Conservation (phyloP, 192 early-diverging fungal species). For the Geranomyces variabilis region DNA sequence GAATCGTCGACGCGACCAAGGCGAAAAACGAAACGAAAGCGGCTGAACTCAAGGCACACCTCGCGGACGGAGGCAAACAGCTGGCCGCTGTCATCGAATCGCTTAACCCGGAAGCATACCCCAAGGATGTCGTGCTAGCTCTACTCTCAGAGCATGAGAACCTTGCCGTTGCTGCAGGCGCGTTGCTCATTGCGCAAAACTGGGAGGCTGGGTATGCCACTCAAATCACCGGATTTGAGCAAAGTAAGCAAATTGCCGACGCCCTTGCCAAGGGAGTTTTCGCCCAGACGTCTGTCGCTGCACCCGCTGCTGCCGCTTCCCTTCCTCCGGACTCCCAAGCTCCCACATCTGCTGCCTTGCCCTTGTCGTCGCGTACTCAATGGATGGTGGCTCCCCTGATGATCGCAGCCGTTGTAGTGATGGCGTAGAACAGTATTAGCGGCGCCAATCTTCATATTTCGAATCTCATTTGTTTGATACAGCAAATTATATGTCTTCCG, state of each 20-base stretch:
- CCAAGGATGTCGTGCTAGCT: slow-evolving; percentile 19
- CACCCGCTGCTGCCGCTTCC: background rate
- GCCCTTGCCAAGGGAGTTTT: slow-evolving; percentile 15
- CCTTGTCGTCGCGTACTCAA: background rate
- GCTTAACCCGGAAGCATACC: slow-evolving; percentile 16
- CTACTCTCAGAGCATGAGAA: slow-evolving; percentile 18
- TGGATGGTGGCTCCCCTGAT: background rate
- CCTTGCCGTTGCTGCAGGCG: slow-evolving; percentile 16
- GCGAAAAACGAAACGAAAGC: background rate
- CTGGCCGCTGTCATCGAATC: slow-evolving; percentile 10
- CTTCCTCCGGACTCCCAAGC: background rate
- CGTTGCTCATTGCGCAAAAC: background rate
- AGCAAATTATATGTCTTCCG: too few relatives aligned
- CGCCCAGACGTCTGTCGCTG: background rate
- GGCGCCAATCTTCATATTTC: too few relatives aligned
- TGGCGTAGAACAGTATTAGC: background rate
- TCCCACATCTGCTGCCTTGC: slow-evolving; percentile 5
- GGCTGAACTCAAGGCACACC: background rate
- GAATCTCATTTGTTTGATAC: too few relatives aligned
- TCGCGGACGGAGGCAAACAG: slow-evolving; percentile 14
- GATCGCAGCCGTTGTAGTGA: background rate
- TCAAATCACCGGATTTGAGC: slow-evolving; percentile 6
- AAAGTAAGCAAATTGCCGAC: slow-evolving; percentile 19
- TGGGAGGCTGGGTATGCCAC: slow-evolving; percentile 10
- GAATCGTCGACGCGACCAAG: slow-evolving; percentile 19